Percentiles rank a stretch among this genome's conserved stretches.
phyloP scores from a whole-genome alignment of 176 grass and related monocot genomes.

The Lolium multiflorum region DNA sequence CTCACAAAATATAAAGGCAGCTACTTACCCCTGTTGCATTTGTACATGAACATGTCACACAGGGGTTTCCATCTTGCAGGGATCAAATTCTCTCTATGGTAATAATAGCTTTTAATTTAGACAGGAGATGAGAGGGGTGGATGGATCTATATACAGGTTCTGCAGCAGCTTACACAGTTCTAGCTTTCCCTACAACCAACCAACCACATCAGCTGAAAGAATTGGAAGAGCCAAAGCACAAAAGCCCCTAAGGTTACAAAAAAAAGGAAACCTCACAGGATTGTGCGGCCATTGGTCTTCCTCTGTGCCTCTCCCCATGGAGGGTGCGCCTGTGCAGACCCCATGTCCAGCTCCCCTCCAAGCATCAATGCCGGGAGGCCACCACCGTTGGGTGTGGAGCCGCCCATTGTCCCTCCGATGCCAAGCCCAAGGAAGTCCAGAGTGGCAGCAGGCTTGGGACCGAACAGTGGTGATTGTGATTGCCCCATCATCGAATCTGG shows the following conservation, averaged over 20 bases:
- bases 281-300: conserved; percentile 52
- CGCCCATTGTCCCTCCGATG: conserved; percentile 57
- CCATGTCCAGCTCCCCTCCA: conserved; percentile 61
- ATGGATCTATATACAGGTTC: conserved; percentile 62
- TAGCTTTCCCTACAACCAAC: conserved; percentile 36
- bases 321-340: conserved; percentile 47
- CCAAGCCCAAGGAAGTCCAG: conserved; percentile 71
- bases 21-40: conserved; percentile 40
- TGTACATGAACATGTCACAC: conserved; percentile 44
- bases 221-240: conserved; percentile 46
- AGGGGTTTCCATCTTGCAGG: conserved; percentile 25
- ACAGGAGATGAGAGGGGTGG: conserved; percentile 31
- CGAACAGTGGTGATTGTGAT: conserved; percentile 58
- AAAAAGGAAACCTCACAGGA: conserved; percentile 66
- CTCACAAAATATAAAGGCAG: conserved; percentile 9
- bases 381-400: conserved; percentile 52
- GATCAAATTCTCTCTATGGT: conserved; percentile 51
- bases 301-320: conserved; percentile 59
- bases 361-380: conserved; percentile 65
- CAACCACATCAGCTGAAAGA: conserved; percentile 58
- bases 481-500: conserved; percentile 61
- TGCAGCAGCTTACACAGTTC: conserved; percentile 47
- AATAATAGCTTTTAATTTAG: conserved; percentile 50
- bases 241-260: conserved; percentile 53
- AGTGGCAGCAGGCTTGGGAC: conserved; percentile 64